Evolutionary conservation across 2,329 filamentous ascomycete genomes (phyloP), one percentile per base, ranked within the genome.

Genomic region (Trichoderma sp.): DNA sequence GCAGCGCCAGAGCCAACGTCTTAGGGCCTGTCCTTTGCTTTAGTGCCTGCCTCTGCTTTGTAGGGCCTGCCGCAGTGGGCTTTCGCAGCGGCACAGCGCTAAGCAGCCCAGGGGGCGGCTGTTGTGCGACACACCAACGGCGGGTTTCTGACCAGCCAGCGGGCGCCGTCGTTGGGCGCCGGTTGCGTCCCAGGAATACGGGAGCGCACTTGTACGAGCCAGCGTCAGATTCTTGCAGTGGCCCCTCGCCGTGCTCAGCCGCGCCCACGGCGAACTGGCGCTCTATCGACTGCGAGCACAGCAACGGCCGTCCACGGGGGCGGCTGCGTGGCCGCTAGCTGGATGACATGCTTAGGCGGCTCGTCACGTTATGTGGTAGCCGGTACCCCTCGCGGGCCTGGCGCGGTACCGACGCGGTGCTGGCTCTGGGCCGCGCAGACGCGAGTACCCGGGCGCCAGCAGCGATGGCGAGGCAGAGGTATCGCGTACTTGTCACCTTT

Each of bases 101-200:
- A 58, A 27, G 33, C 33, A 19, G 27, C 29, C 55, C 55, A 57
- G 55, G 55, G 47, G 56, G 47, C 64, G 64, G 67, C 55, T 53
- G 52, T 69, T 69, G 68, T 63, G 68, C 60, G 53, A 64, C 68
- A 69, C 68, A 69, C 68, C 68, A 69, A 21, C 29, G 31, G 68
- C 60, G 59, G 52, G 40, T 64, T 69, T 65, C 53, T 40, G 21
- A 35, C 57, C 43, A 35, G 31, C 59, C 53, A 49, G 55, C 55
- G 37, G 53, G 56, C 56, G 68, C 37, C 56, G 29, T 63, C 64
- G 68, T 49, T 68, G 62, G 63, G 29, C 53, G 37, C 21, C 24
- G 24, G n/a, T 56, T 56, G 65, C 65, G 64, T 68, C 68, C 47
- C 57, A 66, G 62, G 24, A 66, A 57, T 49, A 57, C 52, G 52